phyloP scores from a whole-genome alignment of 345 rosid species.

The Pelargonium nanum region DNA sequence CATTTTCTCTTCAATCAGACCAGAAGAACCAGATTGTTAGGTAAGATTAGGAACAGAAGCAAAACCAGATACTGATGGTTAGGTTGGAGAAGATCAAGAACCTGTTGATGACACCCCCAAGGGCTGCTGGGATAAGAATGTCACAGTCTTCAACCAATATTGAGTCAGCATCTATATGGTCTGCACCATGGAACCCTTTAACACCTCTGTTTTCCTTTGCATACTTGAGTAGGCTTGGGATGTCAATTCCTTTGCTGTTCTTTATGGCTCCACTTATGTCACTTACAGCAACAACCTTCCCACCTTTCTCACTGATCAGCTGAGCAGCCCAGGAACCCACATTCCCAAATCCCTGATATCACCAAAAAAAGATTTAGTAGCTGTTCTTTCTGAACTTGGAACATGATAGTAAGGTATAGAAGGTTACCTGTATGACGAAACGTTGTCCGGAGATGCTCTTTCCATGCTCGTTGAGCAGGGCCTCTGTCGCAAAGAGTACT shows the following conservation, averaged over 20 bases:
- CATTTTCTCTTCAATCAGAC: conserved; percentile 55
- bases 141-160: conserved; percentile 79
- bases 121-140: conserved; percentile 82
- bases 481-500: conserved; percentile 86
- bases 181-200: conserved; percentile 67
- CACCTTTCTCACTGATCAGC: conserved; percentile 63
- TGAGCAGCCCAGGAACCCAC: conserved; percentile 97
- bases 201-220: conserved; percentile 53
- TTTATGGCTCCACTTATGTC: conserved; percentile 83
- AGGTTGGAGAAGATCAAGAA: conserved; percentile 5
- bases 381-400: not conserved
- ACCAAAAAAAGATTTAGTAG: not conserved
- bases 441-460: conserved; percentile 65
- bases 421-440: conserved; percentile 67
- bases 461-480: conserved; percentile 78
- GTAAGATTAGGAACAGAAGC: too few relatives aligned
- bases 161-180: conserved; percentile 41
- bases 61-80: too few relatives aligned
- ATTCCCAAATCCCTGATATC: conserved; percentile 84
- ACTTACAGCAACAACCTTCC: conserved; percentile 73
- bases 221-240: conserved; percentile 49
- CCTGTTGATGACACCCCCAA: conserved; percentile 94
- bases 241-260: conserved; percentile 66
- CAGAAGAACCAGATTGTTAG: not conserved
- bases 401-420: not conserved